phyloP scores from a whole-genome alignment of 1,139 yeast species.

The Yamadazyma trypodendri region DNA sequence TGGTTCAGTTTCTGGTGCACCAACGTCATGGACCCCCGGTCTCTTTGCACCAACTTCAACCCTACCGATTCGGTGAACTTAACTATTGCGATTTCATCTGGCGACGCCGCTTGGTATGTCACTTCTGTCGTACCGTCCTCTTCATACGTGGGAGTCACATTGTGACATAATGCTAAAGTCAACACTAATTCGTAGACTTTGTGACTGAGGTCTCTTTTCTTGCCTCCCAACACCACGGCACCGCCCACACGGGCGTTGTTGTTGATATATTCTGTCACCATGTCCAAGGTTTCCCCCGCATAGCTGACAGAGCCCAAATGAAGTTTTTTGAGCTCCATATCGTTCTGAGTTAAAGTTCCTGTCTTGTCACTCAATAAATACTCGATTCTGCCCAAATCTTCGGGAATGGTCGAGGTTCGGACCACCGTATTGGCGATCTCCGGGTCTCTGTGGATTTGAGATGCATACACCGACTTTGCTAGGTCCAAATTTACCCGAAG shows the following conservation, averaged over 20 bases:
- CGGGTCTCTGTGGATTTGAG: conserved; percentile 86
- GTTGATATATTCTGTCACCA: conserved; percentile 69
- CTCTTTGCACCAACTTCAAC: conserved; percentile 73
- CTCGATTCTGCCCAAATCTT: conserved; percentile 94
- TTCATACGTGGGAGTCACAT: conserved; percentile 62
- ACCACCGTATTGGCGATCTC: conserved; percentile 86
- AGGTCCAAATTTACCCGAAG: conserved; percentile 90
- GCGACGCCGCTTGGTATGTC: conserved; percentile 95
- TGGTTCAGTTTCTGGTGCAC: conserved; percentile 61
- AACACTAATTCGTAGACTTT: conserved; percentile 77
- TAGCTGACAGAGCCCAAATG: conserved; percentile 92
- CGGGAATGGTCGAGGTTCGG: conserved; percentile 96
- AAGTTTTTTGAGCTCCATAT: conserved; percentile 92
- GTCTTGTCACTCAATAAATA: conserved; percentile 92
- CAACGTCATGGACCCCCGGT: conserved; percentile 70
- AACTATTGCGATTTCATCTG: conserved; percentile 97
- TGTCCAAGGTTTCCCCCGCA: conserved; percentile 89
- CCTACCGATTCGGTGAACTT: conserved; percentile 89
- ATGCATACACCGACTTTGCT: conserved; percentile 94
- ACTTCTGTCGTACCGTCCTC: conserved; percentile 23
- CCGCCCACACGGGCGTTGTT: conserved; percentile 19
- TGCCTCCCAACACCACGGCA: conserved; percentile 17
- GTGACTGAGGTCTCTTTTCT: conserved; percentile 58
- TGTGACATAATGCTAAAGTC: conserved; percentile 90
- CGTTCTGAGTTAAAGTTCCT: conserved; percentile 96